Base-by-base conservation (phyloP, 768 basidiomycete species). In the Amanita rubescens region DNA sequence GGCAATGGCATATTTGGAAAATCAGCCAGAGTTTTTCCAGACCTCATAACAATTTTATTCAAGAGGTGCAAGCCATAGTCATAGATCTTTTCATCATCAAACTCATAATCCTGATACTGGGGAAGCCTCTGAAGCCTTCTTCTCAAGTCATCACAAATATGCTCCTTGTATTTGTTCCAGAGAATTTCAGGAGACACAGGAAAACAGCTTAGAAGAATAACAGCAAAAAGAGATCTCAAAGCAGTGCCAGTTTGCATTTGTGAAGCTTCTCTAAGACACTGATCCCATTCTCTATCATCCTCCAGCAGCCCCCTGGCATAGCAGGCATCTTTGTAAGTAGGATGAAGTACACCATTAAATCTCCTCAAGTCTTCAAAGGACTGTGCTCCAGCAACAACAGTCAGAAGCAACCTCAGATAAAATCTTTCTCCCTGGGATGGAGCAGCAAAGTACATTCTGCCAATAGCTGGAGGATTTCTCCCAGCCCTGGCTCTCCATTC, bases 231-330 rank as follows among this genome's bases (percentile, higher is more conserved):
- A 1, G 63, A n/a, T n/a, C n/a, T n/a, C n/a, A n/a, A n/a, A n/a
- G n/a, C n/a, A n/a, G n/a, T n/a, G n/a, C n/a, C n/a, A 56, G 69
- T 70, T 35, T 74, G 67, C 59, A 77, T 73, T 1, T 25, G 15
- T 9, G 57, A 30, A 0, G 75, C 78, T 42, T 77, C 75, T 20
- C 61, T 53, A 6, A 78, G 56, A 52, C 75, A 76, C 3, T 59
- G 55, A 0, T 59, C 8, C 74, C 74, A 79, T 56, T 80, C 77
- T 0, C 62, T 58, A 60, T 80, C 73, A 67, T 78, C 71, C 19
- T 77, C 66, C 0, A 80, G 62, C 0, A 80, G 66, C 0, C 75
- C 75, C 1, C 56, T 51, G 17, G 71, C 70, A 19, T 67, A 27
- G 51, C 76, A 81, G 2, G 76, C 75, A 0, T 64, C 71, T 46